Conservation (phyloP, 2,329 filamentous ascomycete species). For the Zymoseptoria pseudotritici region DNA sequence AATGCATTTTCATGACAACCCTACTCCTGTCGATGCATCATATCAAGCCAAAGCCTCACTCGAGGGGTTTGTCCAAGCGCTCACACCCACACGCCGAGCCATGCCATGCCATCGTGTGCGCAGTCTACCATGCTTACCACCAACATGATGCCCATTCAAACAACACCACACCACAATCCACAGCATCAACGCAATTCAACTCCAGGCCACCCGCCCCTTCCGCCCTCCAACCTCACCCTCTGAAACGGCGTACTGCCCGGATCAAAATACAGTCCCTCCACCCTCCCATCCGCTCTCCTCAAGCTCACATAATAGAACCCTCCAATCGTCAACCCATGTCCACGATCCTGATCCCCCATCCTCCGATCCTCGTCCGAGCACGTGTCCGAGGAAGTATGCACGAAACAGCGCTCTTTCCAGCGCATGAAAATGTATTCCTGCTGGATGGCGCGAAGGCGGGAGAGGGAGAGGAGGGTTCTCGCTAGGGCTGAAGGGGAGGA, state of each 20-base stretch:
- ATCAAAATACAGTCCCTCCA: slow-evolving; percentile 50
- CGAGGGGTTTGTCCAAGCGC: no score
- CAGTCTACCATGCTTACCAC: no score
- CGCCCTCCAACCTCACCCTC: slow-evolving; percentile 39
- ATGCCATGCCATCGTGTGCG: no score
- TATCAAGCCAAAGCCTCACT: no score
- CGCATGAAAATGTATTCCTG: slow-evolving; percentile 50
- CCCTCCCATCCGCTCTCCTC: slow-evolving; percentile 37
- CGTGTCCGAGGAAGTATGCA: slow-evolving; percentile 27
- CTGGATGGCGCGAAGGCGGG: slow-evolving; percentile 32
- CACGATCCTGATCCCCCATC: slow-evolving; percentile 26
- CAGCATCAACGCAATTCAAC: slow-evolving; percentile 33
- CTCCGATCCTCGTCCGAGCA: slow-evolving; percentile 16
- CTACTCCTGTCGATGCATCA: no score
- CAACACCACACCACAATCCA: background rate
- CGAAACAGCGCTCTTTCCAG: slow-evolving; percentile 49
- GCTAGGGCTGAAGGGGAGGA: slow-evolving; percentile 22
- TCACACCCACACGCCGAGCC: no score
- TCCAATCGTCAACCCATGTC: slow-evolving; percentile 45
- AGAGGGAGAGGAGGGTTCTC: slow-evolving; percentile 36
- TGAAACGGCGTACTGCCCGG: slow-evolving; percentile 49
- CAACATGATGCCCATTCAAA: background rate
- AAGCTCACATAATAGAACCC: slow-evolving; percentile 50
- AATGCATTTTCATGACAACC: no score
- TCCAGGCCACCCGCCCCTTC: slow-evolving; percentile 30